These are phyloP conservation scores for Coemansia sp. DNA, from an alignment of 192 early-diverging fungal genomes.

Conservation along the genomic window DNA sequence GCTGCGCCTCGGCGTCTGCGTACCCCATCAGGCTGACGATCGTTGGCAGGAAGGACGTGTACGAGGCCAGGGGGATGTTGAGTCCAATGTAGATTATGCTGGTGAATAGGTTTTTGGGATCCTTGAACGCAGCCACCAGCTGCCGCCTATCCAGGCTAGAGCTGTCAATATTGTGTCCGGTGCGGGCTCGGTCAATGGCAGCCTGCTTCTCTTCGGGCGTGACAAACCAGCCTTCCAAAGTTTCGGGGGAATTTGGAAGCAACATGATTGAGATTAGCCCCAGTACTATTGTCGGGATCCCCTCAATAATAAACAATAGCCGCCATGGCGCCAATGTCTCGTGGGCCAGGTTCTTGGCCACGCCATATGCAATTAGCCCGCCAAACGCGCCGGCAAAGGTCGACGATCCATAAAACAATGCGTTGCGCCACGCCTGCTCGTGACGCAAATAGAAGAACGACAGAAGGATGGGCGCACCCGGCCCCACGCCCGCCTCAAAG, in stretches of 20 bases:
- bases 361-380: slow-evolving; percentile 66
- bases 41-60: slow-evolving; percentile 64
- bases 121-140: slow-evolving; percentile 41
- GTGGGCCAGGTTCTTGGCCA: slow-evolving; percentile 49
- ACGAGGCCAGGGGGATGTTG: slow-evolving; percentile 58
- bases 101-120: slow-evolving; percentile 52
- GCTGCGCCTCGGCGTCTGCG: slow-evolving; percentile 41
- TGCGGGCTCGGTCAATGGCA: slow-evolving; percentile 48
- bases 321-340: slow-evolving; percentile 59
- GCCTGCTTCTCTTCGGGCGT: slow-evolving; percentile 51
- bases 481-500: slow-evolving; percentile 65
- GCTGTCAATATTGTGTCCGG: slow-evolving; percentile 36
- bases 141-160: slow-evolving; percentile 35
- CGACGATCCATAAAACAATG: slow-evolving; percentile 62
- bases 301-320: slow-evolving; percentile 69
- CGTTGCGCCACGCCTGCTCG: slow-evolving; percentile 61
- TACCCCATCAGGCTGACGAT: slow-evolving; percentile 67
- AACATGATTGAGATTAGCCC: slow-evolving; percentile 51
- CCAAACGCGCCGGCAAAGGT: slow-evolving; percentile 70
- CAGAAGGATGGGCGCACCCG: slow-evolving; percentile 63
- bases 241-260: slow-evolving; percentile 53
- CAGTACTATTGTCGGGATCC: slow-evolving; percentile 56
- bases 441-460: slow-evolving; percentile 65
- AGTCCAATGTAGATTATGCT: slow-evolving; percentile 60
- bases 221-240: slow-evolving; percentile 41